Conservation (phyloP, 1,139 yeast genomes). For the Lodderomyces jiufengensis region DNA sequence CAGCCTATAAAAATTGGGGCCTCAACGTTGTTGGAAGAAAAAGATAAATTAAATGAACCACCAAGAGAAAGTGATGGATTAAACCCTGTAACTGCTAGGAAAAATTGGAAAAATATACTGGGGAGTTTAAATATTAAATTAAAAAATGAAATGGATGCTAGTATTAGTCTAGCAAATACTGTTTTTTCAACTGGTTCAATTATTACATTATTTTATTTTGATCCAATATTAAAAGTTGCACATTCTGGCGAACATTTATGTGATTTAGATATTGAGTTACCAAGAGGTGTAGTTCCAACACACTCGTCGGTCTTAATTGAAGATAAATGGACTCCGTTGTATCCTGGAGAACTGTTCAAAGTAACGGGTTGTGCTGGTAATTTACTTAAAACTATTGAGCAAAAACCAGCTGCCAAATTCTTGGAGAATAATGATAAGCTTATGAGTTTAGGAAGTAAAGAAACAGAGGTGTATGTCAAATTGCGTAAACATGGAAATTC, state of each 20-base stretch:
- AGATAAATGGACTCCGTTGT: slow-evolving; percentile 38
- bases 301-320: slow-evolving; percentile 10
- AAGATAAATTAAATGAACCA: slow-evolving; percentile 21
- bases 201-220: slow-evolving; percentile 37
- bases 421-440: slow-evolving; percentile 41
- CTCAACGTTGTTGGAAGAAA: slow-evolving; percentile 20
- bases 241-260: slow-evolving; percentile 31
- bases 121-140: slow-evolving; percentile 22
- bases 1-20: slow-evolving; percentile 22
- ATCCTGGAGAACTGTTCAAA: slow-evolving; percentile 18
- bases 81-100: slow-evolving; percentile 29
- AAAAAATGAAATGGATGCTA: slow-evolving; percentile 15
- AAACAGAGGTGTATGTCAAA: slow-evolving; percentile 46
- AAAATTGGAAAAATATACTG: slow-evolving; percentile 37
- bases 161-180: slow-evolving; percentile 37
- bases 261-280: slow-evolving; percentile 25
- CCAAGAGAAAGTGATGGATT: slow-evolving; percentile 34
- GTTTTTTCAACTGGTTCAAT: slow-evolving; percentile 35
- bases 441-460: slow-evolving; percentile 44
- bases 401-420: slow-evolving; percentile 48
- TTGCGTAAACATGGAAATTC: slow-evolving; percentile 19
- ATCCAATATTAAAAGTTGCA: slow-evolving; percentile 1
- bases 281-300: slow-evolving; percentile 20
- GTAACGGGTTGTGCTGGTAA: slow-evolving; percentile 49
- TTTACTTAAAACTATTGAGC: slow-evolving; percentile 47